A percentile compares a stretch with the other conserved stretches of the same genome.
Conservation (phyloP, 768 basidiomycete genomes). For the Mycena rosella region DNA sequence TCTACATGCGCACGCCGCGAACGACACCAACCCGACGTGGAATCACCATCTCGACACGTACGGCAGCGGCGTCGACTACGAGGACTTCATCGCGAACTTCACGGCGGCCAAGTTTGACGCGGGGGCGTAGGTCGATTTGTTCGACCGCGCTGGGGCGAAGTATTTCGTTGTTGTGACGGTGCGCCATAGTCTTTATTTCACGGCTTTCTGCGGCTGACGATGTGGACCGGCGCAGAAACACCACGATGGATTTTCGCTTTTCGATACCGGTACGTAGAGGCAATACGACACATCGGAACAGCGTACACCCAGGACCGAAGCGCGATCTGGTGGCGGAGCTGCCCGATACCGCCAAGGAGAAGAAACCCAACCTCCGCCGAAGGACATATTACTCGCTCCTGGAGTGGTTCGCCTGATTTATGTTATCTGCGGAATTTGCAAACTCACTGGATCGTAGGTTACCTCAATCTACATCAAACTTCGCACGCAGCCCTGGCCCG, state of each 20-base stretch:
- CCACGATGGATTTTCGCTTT: constrained; percentile 70
- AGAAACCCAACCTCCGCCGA: constrained; percentile 64
- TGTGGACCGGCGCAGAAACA: constrained; percentile 60
- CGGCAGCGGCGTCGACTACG: constrained; percentile 62
- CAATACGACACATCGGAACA: constrained; percentile 64
- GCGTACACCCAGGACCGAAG: constrained; percentile 61
- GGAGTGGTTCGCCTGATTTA: too few species aligned
- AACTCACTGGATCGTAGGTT: too few species aligned
- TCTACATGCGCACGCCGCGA: constrained; percentile 53
- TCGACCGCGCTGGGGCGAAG: constrained; percentile 68
- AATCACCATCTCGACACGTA: constrained; percentile 63
- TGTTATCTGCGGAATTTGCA: too few species aligned
- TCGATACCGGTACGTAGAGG: constrained; percentile 57
- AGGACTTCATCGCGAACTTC: constrained; percentile 70
- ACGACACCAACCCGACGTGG: constrained; percentile 56
- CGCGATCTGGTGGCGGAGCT: constrained; percentile 67
- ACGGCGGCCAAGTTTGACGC: constrained; percentile 66
- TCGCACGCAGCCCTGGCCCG: too few species aligned
- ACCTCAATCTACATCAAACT: too few species aligned
- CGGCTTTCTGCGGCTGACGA: neutral
- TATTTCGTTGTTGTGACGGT: constrained; percentile 73
- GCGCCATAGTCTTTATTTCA: neutral
- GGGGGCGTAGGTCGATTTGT: constrained; percentile 64
- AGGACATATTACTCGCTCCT: constrained; percentile 72
- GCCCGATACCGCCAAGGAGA: constrained; percentile 59